Base-by-base conservation (phyloP, 495 filamentous ascomycete species). In the Penicillium pulvis region DNA sequence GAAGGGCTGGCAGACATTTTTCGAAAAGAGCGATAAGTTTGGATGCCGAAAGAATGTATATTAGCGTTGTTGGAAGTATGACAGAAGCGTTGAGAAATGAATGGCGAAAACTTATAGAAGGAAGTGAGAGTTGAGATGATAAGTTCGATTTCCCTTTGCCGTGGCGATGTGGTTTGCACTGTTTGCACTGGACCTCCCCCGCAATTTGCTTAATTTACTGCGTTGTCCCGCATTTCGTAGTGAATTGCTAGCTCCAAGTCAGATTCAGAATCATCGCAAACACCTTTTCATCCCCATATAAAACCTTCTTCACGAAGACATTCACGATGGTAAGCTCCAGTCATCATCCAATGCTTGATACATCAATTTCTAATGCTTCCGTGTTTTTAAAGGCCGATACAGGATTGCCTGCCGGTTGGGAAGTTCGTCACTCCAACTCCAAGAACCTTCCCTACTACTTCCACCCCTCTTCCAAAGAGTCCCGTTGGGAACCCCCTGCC, bases 391-490 rank as follows among this genome's bases (percentile, higher is more conserved):
- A 87, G 82, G 73, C 80, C 63, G 89, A 91, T 44, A 87, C 89
- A 63, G 94, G 94, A 68, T 85, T 98, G 53, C 94, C 94, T 45
- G 68, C 83, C 6, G 81, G 85, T 69, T 97, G 94, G 94, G 92
- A 96, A 75, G 91, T 98, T 67, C 90, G 92, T 65, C 90, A 93
- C 76, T 95, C 90, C 71, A 93, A 96, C 77, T 93, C 90, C 72
- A 98, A 96, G 78, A 95, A 94, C 74, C 89, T 98, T 16, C 94
- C 94, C 36, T 98, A 98, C 79, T 98, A 97, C 77, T 98, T 96
- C 88, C 94, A 96, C 75, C 73, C 88, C 26, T 71, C 71, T 28
- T 89, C 89, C 48, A 91, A 90, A 67, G 85, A 87, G 63, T 98
- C 94, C 51, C 84, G 89, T 71, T 98, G 94, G 94, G 93, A 98